These are phyloP conservation scores for Carex myosuroides DNA, from an alignment of 176 grass and related monocot species.

Conservation along the genomic window DNA sequence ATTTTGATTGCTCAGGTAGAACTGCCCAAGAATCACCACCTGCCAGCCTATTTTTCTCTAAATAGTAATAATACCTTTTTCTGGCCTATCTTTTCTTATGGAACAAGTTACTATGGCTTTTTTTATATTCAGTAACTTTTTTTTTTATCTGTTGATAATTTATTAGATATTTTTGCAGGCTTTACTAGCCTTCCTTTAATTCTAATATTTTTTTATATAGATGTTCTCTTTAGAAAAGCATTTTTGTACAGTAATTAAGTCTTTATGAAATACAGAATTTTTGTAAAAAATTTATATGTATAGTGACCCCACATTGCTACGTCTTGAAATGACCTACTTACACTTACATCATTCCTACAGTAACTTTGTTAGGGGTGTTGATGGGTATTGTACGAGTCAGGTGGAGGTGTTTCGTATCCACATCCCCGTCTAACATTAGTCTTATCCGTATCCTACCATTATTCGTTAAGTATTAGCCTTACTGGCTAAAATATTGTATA, in stretches of 20 bases:
- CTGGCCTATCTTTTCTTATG: not conserved
- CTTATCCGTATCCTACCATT: not conserved
- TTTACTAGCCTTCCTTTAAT: not conserved
- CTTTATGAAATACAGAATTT: constrained; percentile 2
- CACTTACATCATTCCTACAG: not conserved
- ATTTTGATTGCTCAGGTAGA: not conserved
- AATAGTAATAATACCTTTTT: not conserved
- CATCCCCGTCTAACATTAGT: too few relatives aligned
- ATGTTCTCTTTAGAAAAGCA: not conserved
- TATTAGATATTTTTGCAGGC: not conserved
- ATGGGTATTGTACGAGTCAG: too few relatives aligned
- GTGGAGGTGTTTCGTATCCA: too few relatives aligned
- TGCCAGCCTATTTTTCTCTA: not conserved
- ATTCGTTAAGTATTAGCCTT: too few relatives aligned
- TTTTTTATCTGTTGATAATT: not conserved
- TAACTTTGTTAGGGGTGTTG: too few relatives aligned
- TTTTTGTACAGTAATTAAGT: not conserved
- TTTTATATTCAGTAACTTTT: not conserved
- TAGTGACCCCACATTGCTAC: not conserved
- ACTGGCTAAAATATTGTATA: too few relatives aligned
- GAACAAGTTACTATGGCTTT: not conserved
- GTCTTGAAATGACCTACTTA: not conserved
- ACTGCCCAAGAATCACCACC: not conserved
- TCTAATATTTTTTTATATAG: not conserved
- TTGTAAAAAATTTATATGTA: not conserved